Percentiles rank a stretch among this genome's conserved stretches.
These are phyloP conservation scores for Hyphodiscus sp. DNA, from an alignment of 2,329 filamentous ascomycete genomes.

Conservation along the genomic window DNA sequence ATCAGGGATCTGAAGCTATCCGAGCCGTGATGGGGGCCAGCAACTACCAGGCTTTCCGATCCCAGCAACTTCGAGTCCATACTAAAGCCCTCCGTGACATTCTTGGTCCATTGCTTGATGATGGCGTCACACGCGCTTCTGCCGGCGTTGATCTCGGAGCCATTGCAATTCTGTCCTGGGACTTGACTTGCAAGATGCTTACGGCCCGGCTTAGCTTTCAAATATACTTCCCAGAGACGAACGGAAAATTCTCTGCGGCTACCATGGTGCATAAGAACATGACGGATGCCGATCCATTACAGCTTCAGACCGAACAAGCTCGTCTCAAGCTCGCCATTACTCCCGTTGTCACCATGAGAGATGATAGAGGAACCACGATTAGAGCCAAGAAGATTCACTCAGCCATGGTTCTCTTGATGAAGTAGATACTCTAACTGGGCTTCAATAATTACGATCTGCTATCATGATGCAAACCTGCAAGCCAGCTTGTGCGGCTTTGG, in stretches of 20 bases:
- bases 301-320: constrained; percentile 44
- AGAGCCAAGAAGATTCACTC: constrained; percentile 5
- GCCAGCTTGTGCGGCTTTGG: too few relatives aligned
- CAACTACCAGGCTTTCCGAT: constrained; percentile 26
- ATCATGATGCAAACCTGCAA: too few relatives aligned
- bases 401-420: constrained; percentile 26
- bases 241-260: constrained; percentile 41
- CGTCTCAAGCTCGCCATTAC: constrained; percentile 49
- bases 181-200: constrained; percentile 39
- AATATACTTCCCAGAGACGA: constrained; percentile 45
- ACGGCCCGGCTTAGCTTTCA: constrained; percentile 36
- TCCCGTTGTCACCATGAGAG: constrained; percentile 47
- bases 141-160: constrained; percentile 35
- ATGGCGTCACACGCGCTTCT: constrained; percentile 28
- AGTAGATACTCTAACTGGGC: constrained; percentile 3
- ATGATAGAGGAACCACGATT: constrained; percentile 33
- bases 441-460: too few relatives aligned
- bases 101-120: constrained; percentile 37
- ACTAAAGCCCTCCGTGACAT: constrained; percentile 35
- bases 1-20: constrained; percentile 33
- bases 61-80: constrained; percentile 14
- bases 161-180: constrained; percentile 20
- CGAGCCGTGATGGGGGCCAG: constrained; percentile 33
- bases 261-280: constrained; percentile 40
- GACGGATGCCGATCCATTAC: constrained; percentile 33